Conservation (phyloP, 2,329 filamentous ascomycete species). For the Pyrenophora teres region DNA sequence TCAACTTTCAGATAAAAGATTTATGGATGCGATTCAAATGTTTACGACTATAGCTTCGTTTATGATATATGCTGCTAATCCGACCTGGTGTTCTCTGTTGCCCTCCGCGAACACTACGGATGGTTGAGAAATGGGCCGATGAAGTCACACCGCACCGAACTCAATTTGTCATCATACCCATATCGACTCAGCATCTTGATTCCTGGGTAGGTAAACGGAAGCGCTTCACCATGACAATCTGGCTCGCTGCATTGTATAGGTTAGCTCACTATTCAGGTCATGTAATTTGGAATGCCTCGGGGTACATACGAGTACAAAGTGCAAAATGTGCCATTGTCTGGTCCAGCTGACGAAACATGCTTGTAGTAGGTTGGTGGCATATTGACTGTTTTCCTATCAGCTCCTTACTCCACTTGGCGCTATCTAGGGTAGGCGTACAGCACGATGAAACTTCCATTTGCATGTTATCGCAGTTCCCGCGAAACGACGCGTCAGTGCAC, state of each 20-base stretch:
- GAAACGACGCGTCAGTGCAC: slow-evolving; percentile 21
- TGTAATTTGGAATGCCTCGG: background rate
- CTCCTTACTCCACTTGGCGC: too few species aligned
- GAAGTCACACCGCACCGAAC: slow-evolving; percentile 29
- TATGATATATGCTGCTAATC: background rate
- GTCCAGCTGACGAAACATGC: slow-evolving; percentile 25
- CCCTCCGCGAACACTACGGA: background rate
- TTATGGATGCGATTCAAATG: slow-evolving; percentile 16
- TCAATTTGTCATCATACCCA: slow-evolving; percentile 21
- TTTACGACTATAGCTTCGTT: slow-evolving; percentile 9
- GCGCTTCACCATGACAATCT: slow-evolving; percentile 23
- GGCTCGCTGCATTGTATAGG: background rate
- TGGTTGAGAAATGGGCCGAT: slow-evolving; percentile 22
- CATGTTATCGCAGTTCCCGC: slow-evolving; percentile 24
- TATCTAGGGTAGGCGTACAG: slow-evolving; percentile 3
- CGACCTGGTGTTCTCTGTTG: background rate
- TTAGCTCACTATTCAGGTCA: background rate
- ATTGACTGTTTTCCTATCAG: slow-evolving; percentile 11
- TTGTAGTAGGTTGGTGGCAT: slow-evolving; percentile 12
- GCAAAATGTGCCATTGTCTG: slow-evolving; percentile 30
- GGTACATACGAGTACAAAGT: slow-evolving; percentile 26
- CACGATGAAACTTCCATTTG: slow-evolving; percentile 17
- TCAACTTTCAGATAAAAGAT: slow-evolving; percentile 19
- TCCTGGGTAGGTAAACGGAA: slow-evolving; percentile 30
- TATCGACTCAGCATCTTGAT: slow-evolving; percentile 23